Conservation (phyloP, 2,329 filamentous ascomycete species). For the Pleomassaria siparia region DNA sequence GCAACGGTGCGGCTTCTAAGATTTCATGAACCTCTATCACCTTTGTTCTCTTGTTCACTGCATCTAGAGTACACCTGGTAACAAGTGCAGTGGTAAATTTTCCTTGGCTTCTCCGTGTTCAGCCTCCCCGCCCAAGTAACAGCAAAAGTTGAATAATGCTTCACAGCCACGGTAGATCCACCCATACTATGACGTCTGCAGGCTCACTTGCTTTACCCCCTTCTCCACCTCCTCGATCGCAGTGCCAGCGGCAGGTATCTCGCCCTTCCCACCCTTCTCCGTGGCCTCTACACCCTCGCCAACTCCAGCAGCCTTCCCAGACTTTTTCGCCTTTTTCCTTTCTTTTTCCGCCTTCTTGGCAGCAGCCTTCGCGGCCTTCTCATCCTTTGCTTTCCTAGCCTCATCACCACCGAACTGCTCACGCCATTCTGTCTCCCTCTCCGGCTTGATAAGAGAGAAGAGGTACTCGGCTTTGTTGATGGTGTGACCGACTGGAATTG, state of each 20-base stretch:
- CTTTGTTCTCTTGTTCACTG: too few relatives aligned
- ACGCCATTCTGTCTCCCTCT: slow-evolving; percentile 83
- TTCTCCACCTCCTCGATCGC: slow-evolving; percentile 49
- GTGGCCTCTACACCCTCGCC: slow-evolving; percentile 70
- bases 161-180: not conserved
- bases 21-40: too few relatives aligned
- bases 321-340: slow-evolving; percentile 60
- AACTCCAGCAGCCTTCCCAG: slow-evolving; percentile 56
- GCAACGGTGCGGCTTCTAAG: too few relatives aligned
- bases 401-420: slow-evolving; percentile 70
- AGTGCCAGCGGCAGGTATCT: slow-evolving; percentile 37
- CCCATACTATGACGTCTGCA: slow-evolving; percentile 43
- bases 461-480: slow-evolving; percentile 79
- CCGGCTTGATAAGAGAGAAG: slow-evolving; percentile 79
- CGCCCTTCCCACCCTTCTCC: slow-evolving; percentile 66
- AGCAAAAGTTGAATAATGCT: not conserved
- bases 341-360: slow-evolving; percentile 66
- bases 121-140: too few relatives aligned
- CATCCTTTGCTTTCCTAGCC: slow-evolving; percentile 68
- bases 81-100: too few relatives aligned
- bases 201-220: slow-evolving; percentile 47
- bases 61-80: too few relatives aligned
- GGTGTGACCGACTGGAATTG: slow-evolving; percentile 66
- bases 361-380: slow-evolving; percentile 62
- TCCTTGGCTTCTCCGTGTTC: too few relatives aligned